Conservation (phyloP, 2,329 filamentous ascomycete species). For the Hymenotorrendiella dingleyae region DNA sequence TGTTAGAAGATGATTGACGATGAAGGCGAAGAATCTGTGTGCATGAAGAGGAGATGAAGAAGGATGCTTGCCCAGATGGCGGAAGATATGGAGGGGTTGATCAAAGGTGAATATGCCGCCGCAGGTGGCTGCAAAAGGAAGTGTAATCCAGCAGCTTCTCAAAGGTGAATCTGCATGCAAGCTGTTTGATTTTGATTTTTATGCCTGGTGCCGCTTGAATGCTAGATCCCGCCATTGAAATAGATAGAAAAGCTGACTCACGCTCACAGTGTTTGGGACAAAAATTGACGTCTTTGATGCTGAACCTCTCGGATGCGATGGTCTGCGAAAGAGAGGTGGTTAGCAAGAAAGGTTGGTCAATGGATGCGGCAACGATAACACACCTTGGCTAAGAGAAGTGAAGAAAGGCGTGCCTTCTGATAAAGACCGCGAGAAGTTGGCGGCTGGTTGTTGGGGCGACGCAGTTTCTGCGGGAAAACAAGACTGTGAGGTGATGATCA, state of each 20-base stretch:
- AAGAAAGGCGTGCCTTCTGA: constrained; percentile 4
- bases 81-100: too few species aligned
- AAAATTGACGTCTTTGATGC: constrained; percentile 13
- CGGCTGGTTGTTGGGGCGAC: too few species aligned
- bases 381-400: constrained; percentile 18
- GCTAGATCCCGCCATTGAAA: too few species aligned
- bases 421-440: too few species aligned
- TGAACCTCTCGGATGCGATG: constrained; percentile 14
- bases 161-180: too few species aligned
- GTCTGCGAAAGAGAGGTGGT: constrained; percentile 10
- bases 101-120: constrained; percentile 2
- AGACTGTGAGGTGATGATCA: constrained; percentile 19
- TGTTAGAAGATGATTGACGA: constrained; percentile 10
- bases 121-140: too few species aligned
- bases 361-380: constrained; percentile 3
- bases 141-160: too few species aligned
- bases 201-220: too few species aligned
- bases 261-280: constrained; percentile 21
- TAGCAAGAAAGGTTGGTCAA: constrained; percentile 8
- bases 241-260: constrained; percentile 16
- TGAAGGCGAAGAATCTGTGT: constrained; percentile 4
- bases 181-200: too few species aligned
- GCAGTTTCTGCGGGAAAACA: constrained; percentile 13
- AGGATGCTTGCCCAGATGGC: not conserved
- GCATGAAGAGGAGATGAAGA: constrained; percentile 3